Percentiles rank a stretch among this genome's conserved stretches.
phyloP scores from a whole-genome alignment of 148 eudicot species.

The Rhododendron williamsianum region DNA sequence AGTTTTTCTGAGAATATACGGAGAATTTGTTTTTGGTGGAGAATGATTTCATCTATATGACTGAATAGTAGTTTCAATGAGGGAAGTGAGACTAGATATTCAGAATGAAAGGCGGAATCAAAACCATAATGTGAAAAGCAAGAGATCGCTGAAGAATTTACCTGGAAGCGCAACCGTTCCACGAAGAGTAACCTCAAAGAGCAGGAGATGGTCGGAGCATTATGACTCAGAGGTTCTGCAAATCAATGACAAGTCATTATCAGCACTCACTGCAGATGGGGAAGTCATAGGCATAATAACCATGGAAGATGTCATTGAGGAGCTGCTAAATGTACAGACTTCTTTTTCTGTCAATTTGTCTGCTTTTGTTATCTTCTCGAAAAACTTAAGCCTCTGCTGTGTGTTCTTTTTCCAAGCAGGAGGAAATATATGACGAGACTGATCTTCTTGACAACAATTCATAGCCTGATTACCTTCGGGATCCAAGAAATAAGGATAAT shows the following conservation, averaged over 20 bases:
- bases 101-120: conserved; percentile 7
- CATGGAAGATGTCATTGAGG: conserved; percentile 59
- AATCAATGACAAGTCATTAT: conserved; percentile 21
- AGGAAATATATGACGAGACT: conserved; percentile 18
- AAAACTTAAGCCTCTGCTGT: background rate
- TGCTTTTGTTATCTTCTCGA: background rate
- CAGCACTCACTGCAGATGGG: conserved; percentile 29
- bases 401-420: conserved; percentile 10
- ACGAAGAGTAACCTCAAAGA: conserved; percentile 20
- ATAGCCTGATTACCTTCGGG: background rate
- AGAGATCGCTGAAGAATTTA: conserved; percentile 16
- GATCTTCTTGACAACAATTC: background rate
- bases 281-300: conserved; percentile 59
- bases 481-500: background rate
- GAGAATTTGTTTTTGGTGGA: background rate
- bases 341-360: background rate
- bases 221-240: conserved; percentile 35
- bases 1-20: background rate
- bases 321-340: conserved; percentile 29
- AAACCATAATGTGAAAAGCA: conserved; percentile 1
- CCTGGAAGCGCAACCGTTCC: conserved; percentile 16
- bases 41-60: background rate
- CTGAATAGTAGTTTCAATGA: conserved; percentile 6
- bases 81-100: conserved; percentile 31
- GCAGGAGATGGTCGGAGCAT: conserved; percentile 40